Percentiles rank a stretch among this genome's conserved stretches.
phyloP scores from a whole-genome alignment of 1,139 yeast species.

The Kluyveromyces sp. region DNA sequence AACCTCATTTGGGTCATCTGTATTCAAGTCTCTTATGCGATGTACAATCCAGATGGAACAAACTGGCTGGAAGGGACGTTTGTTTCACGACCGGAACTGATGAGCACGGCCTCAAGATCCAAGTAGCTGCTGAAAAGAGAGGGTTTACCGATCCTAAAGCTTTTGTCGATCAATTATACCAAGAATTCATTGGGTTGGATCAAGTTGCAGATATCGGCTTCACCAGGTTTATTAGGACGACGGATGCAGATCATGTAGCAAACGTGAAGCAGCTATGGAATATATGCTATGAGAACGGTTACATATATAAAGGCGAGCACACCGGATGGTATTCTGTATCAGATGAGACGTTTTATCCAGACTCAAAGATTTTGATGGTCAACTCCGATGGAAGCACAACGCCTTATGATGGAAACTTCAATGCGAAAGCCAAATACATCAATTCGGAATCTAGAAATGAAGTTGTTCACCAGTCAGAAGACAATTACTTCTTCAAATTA shows the following conservation, averaged over 20 bases:
- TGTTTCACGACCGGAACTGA: constrained; percentile 88
- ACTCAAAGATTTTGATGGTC: constrained; percentile 54
- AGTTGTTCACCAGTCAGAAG: constrained; percentile 71
- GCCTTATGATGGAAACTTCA: constrained; percentile 4
- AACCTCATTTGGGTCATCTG: constrained; percentile 90
- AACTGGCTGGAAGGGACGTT: constrained; percentile 38
- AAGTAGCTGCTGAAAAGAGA: constrained; percentile 57
- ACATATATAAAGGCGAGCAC: constrained; percentile 75
- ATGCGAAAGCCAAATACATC: constrained; percentile 26
- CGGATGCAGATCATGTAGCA: constrained; percentile 67
- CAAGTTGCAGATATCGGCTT: constrained; percentile 47
- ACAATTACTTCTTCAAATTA: constrained; percentile 78
- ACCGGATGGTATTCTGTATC: constrained; percentile 93
- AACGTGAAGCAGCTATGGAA: constrained; percentile 71
- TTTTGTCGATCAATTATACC: constrained; percentile 67
- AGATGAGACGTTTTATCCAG: constrained; percentile 93
- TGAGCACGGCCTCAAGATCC: constrained; percentile 93
- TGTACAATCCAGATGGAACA: constrained; percentile 67
- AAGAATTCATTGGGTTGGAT: constrained; percentile 60
- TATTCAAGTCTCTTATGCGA: constrained; percentile 85
- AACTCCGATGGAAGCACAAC: constrained; percentile 33
- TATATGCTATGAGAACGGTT: constrained; percentile 49
- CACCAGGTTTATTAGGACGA: constrained; percentile 83
- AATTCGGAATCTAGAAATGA: constrained; percentile 73
- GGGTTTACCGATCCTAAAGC: constrained; percentile 45